phyloP scores from a whole-genome alignment of 1,139 yeast genomes.

The Nadsonia commutata region DNA sequence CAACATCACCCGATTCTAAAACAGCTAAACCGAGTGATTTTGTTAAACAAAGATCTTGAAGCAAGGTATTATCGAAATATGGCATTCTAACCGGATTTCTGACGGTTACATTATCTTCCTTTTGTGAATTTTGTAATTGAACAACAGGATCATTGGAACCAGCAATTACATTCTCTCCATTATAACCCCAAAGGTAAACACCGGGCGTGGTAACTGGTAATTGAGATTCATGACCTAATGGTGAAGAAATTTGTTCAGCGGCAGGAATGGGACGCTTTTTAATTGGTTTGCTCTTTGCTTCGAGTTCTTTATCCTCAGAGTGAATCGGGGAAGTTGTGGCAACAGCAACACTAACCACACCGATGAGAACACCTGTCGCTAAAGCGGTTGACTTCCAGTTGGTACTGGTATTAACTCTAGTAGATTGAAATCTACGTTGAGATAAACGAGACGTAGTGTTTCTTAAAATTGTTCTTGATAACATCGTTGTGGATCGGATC shows the following conservation, averaged over 20 bases:
- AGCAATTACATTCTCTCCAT: conserved; percentile 28
- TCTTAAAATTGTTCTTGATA: too few relatives aligned
- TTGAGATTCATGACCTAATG: background rate
- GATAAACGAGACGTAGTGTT: too few relatives aligned
- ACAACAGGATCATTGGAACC: conserved; percentile 7
- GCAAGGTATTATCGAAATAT: conserved; percentile 45
- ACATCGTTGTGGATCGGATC: too few relatives aligned
- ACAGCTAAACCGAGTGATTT: conserved; percentile 47
- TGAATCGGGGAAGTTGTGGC: too few relatives aligned
- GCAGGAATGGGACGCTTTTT: too few relatives aligned
- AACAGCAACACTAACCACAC: too few relatives aligned
- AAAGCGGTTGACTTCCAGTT: too few relatives aligned
- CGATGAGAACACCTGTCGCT: too few relatives aligned
- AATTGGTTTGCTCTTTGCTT: too few relatives aligned
- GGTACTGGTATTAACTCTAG: too few relatives aligned
- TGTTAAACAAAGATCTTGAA: conserved; percentile 44
- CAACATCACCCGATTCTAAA: conserved; percentile 56
- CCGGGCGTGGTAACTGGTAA: conserved; percentile 26
- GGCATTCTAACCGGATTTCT: conserved; percentile 46
- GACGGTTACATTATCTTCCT: conserved; percentile 15
- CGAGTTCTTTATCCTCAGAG: too few relatives aligned
- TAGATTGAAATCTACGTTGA: too few relatives aligned
- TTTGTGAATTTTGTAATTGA: conserved; percentile 17
- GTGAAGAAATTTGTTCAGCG: background rate
- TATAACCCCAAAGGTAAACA: conserved; percentile 39